Evolutionary conservation across 108 stramenopile genomes (phyloP), one percentile per base, ranked within the genome.

Genomic region (Skeletonema menzelii): DNA sequence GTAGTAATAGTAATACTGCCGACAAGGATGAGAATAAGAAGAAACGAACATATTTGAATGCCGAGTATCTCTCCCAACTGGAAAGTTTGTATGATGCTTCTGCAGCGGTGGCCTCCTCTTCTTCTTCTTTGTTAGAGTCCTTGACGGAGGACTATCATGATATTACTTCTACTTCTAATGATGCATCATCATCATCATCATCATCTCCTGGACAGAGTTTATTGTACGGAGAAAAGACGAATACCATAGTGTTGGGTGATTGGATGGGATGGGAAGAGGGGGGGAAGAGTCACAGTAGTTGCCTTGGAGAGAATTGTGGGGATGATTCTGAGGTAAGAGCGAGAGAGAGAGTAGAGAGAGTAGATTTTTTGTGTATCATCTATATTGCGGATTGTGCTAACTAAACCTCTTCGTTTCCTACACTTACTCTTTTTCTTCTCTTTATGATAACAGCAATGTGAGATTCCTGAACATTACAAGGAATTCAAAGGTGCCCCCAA

Each of bases 401-500:
- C 7, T 4, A 32, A 7, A 32, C 7, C 3, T 32, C 31, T 32
- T 4, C 31, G 7, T 32, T 4, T 32, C 35, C 17, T 32, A 0
- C 28, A 27, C n/a, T 32, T 11, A 2, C 0, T 47, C 53, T 22
- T 69, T 56, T 20, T 24, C 60, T 46, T 32, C 7, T n/a, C n/a
- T n/a, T n/a, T n/a, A n/a, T n/a, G n/a, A n/a, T n/a, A n/a, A n/a
- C 63, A 74, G 78, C 78, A 79, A 70, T 79, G 78, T 64, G 78
- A 79, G 13, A 79, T 79, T 12, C 78, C 78, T 8, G 78, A 79
- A 57, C 66, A 79, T 31, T 79, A 72, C 62, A 79, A 79, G 26
- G 14, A 56, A 14, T 59, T 65, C 38, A 40, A 35, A 11, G 22
- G 17, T 10, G 17, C 27, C 1, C 75, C 75, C 27, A 79, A 60